A percentile compares a stretch with the other conserved stretches of the same genome.
Conservation (phyloP, 768 basidiomycete genomes). For the Leucosporidium scottii region DNA sequence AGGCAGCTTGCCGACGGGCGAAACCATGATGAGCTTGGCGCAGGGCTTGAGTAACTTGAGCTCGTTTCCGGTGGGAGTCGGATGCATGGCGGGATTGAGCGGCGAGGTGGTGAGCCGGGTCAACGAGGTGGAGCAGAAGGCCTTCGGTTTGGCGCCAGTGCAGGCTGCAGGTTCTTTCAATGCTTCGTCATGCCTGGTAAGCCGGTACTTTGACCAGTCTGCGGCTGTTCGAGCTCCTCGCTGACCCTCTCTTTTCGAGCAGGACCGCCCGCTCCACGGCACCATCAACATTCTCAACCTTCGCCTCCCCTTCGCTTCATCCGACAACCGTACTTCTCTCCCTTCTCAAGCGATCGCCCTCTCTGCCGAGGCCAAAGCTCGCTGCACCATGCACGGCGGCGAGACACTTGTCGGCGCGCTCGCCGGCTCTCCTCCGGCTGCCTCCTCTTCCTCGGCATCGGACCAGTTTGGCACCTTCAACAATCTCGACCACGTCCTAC, state of each 20-base stretch:
- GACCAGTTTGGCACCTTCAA: slow-evolving; percentile 12
- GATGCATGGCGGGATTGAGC: not conserved
- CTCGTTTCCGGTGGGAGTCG: slow-evolving; percentile 1
- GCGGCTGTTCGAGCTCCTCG: not conserved
- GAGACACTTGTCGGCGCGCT: slow-evolving; percentile 7
- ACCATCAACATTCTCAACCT: slow-evolving; percentile 17
- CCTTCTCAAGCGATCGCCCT: slow-evolving; percentile 12
- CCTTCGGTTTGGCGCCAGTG: not conserved
- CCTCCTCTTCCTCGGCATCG: not conserved
- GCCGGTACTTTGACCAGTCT: not conserved
- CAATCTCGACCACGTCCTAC: slow-evolving; percentile 19
- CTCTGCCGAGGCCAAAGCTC: not conserved
- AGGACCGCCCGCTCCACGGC: slow-evolving; percentile 24
- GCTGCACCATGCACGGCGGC: slow-evolving; percentile 16
- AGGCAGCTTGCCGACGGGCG: not conserved
- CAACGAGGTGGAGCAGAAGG: slow-evolving; percentile 1
- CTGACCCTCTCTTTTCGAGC: not conserved
- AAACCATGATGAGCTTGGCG: not conserved
- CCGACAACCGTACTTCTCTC: not conserved
- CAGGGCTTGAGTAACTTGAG: too few species aligned
- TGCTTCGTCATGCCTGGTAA: not conserved
- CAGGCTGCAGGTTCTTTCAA: not conserved
- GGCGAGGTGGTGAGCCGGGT: not conserved
- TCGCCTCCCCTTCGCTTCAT: slow-evolving; percentile 3
- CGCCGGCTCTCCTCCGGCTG: not conserved